Evolutionary conservation across 108 stramenopile species (phyloP).

Genomic region (Conticribra weissflogii): DNA sequence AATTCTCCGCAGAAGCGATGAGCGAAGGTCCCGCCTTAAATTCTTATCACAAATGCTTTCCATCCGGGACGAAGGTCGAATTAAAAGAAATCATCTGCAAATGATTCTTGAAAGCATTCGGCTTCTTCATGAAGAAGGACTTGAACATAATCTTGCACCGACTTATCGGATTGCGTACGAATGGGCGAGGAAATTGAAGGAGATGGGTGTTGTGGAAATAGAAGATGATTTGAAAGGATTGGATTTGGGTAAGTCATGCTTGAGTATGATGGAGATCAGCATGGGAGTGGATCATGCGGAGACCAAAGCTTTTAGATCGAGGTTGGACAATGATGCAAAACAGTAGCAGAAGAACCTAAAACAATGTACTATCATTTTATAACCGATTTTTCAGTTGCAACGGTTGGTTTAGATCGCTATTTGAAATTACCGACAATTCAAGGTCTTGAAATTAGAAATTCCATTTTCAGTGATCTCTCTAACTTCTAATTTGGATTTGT

Average conservation of each 20-base stretch:
- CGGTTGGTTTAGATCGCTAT: too few relatives aligned
- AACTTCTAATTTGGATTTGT: too few relatives aligned
- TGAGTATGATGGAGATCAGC: constrained; percentile 10
- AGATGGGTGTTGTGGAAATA: not conserved
- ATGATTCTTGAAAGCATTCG: constrained; percentile 10
- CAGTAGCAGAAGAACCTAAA: too few relatives aligned
- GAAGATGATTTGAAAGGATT: too few relatives aligned
- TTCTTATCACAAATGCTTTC: constrained; percentile 6
- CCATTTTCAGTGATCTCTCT: too few relatives aligned
- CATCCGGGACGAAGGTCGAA: not conserved
- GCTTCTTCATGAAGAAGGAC: constrained; percentile 3
- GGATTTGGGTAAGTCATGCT: constrained; percentile 5
- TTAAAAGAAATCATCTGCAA: constrained; percentile 6
- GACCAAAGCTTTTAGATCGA: not conserved
- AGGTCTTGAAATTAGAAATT: too few relatives aligned
- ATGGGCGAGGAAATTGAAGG: constrained; percentile 8
- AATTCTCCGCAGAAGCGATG: not conserved
- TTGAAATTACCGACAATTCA: too few relatives aligned
- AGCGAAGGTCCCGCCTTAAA: not conserved
- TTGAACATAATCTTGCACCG: constrained; percentile 9
- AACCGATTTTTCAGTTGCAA: too few relatives aligned
- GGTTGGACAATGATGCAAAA: too few relatives aligned
- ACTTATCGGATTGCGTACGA: constrained; percentile 14
- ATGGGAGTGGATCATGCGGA: constrained; percentile 16
- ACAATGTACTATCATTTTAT: too few relatives aligned